Evolutionary conservation across 2,329 filamentous ascomycete genomes (phyloP).

Genomic region (Verticillium nubilum): DNA sequence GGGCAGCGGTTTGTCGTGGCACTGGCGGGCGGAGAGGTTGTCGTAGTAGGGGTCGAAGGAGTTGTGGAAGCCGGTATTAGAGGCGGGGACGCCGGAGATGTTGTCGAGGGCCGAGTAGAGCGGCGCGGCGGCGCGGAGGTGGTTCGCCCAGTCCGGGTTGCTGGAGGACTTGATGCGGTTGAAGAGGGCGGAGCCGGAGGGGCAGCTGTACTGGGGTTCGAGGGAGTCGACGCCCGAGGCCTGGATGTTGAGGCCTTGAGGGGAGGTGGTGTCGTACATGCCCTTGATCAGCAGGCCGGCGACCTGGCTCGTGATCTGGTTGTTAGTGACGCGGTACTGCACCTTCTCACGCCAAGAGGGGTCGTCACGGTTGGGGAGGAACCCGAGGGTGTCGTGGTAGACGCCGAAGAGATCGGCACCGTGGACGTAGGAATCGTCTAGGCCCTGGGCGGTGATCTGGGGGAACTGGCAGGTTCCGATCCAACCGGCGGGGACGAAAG

Average conservation of each 20-base stretch:
- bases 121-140: constrained; percentile 49
- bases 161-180: constrained; percentile 34
- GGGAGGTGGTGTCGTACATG: constrained; percentile 49
- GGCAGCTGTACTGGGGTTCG: constrained; percentile 67
- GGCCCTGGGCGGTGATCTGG: constrained; percentile 66
- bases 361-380: constrained; percentile 51
- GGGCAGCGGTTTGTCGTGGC: constrained; percentile 67
- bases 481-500: constrained; percentile 62
- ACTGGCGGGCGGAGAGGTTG: constrained; percentile 74
- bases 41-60: constrained; percentile 82
- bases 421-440: constrained; percentile 71
- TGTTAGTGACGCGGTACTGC: constrained; percentile 71
- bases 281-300: constrained; percentile 68
- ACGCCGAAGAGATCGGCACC: constrained; percentile 73
- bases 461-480: constrained; percentile 74
- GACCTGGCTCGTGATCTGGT: constrained; percentile 77
- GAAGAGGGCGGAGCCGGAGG: constrained; percentile 38
- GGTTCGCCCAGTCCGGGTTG: constrained; percentile 53
- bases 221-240: constrained; percentile 61
- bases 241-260: constrained; percentile 33
- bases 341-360: constrained; percentile 39
- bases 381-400: constrained; percentile 63
- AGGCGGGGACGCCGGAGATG: constrained; percentile 58
- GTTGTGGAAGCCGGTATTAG: constrained; percentile 58
- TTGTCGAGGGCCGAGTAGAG: constrained; percentile 59